Evolutionary conservation across 1,284 basidiomycete genomes (phyloP), one percentile per base, ranked within the genome.

Genomic region (Gymnopus androsaceus): DNA sequence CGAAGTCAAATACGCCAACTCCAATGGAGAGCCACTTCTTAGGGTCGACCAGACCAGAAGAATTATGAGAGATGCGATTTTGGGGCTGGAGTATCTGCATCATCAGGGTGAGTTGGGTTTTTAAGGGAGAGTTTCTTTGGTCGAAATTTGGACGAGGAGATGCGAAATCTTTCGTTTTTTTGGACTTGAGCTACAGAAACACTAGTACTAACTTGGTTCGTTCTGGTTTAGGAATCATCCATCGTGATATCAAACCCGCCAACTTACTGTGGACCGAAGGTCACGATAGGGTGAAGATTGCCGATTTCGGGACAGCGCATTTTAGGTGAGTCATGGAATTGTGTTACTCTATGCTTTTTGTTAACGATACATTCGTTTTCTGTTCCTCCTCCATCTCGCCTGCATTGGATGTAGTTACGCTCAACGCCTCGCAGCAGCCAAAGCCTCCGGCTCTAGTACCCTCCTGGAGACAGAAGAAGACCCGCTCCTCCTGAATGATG

Each of bases 231-330:
- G n/a, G n/a, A n/a, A 98, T 99, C 72, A 98, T 99, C 51, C 97
- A 99, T 73, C 92, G 97, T 56, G 97, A 99, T 73, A 98, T 99
- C 78, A 99, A 99, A 72, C 97, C 97, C 11, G 94, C 94, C 57
- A 99, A 99, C 70, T 84, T 99, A 33, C 82, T 99, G 15, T 94
- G 91, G 85, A 90, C 92, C 15, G 80, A 81, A 33, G 88, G 94
- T 72, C 85, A 88, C 45, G 80, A 81, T 56, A 85, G 82, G 55
- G 95, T 98, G 75, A 99, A 99, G 74, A 99, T 99, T 60, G 94
- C 91, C 21, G 94, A 96, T 74, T 99, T 99, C 73, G 96, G 97
- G 54, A 95, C 97, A 55, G 95, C 95, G 8, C 94, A 97, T 70
- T 95, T 96, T 70, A 95, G 48, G 48, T 50, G 19, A 15, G 48